phyloP scores from a whole-genome alignment of 192 early-diverging fungal genomes.

The Backusella mclennaniae region DNA sequence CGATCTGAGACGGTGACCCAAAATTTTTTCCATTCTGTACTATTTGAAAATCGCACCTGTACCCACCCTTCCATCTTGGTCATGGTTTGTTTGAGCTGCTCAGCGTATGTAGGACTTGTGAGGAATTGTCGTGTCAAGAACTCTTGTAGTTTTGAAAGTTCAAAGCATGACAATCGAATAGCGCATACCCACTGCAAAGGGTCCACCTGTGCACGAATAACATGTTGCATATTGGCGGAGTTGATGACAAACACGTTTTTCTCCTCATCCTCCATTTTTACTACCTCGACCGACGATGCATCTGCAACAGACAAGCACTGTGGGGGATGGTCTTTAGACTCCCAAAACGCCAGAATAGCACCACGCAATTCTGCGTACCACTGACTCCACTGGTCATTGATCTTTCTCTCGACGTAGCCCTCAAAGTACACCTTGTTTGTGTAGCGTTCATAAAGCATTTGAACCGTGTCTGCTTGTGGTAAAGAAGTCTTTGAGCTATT shows the following conservation, averaged over 20 bases:
- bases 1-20: slow-evolving; percentile 55
- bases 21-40: slow-evolving; percentile 46
- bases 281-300: slow-evolving; percentile 58
- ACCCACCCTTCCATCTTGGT: slow-evolving; percentile 55
- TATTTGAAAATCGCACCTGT: slow-evolving; percentile 50
- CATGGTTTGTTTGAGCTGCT: slow-evolving; percentile 43
- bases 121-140: slow-evolving; percentile 63
- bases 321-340: slow-evolving; percentile 49
- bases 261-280: slow-evolving; percentile 41
- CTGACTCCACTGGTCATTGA: slow-evolving; percentile 67
- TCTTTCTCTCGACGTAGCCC: slow-evolving; percentile 68
- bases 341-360: slow-evolving; percentile 64
- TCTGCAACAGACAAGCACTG: slow-evolving; percentile 79
- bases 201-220: slow-evolving; percentile 52
- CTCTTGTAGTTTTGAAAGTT: slow-evolving; percentile 75
- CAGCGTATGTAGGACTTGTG: slow-evolving; percentile 39
- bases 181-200: slow-evolving; percentile 65
- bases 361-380: slow-evolving; percentile 76
- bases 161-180: slow-evolving; percentile 72
- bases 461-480: slow-evolving; percentile 39
- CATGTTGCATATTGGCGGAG: slow-evolving; percentile 70
- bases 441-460: slow-evolving; percentile 62
- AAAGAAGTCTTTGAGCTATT: not conserved
- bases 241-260: slow-evolving; percentile 58
- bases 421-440: slow-evolving; percentile 64